Conservation (phyloP, 129 eudicot genomes). For the Helianthus tuberosus region DNA sequence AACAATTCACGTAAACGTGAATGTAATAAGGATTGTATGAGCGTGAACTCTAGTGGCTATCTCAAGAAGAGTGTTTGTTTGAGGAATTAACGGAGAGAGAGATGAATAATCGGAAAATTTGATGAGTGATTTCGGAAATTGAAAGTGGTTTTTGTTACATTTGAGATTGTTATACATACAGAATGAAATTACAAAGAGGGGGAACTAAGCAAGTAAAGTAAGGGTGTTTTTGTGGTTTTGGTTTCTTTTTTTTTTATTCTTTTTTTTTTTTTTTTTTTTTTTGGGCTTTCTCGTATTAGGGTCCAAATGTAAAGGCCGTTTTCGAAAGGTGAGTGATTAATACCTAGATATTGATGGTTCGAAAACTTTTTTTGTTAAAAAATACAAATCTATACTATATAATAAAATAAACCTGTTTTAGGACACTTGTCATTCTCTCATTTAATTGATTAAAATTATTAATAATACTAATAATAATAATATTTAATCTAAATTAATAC, state of each 20-base stretch:
- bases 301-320: slow-evolving; percentile 5
- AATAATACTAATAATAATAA: too few relatives aligned
- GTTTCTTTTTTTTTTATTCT: not conserved
- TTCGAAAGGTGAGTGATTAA: not conserved
- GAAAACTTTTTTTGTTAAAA: not conserved
- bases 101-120: slow-evolving; percentile 17
- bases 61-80: slow-evolving; percentile 10
- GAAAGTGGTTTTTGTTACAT: slow-evolving; percentile 18
- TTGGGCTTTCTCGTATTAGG: slow-evolving; percentile 23
- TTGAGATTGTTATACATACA: slow-evolving; percentile 15
- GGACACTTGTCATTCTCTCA: too few relatives aligned
- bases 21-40: slow-evolving; percentile 16
- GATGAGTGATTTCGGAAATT: slow-evolving; percentile 26
- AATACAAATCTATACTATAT: too few relatives aligned
- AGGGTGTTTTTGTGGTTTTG: slow-evolving; percentile 32
- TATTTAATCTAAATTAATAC: too few relatives aligned
- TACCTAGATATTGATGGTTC: not conserved
- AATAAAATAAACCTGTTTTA: too few relatives aligned
- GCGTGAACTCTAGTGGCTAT: slow-evolving; percentile 7
- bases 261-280: slow-evolving; percentile 2
- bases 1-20: slow-evolving; percentile 19
- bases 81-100: slow-evolving; percentile 5
- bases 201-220: not conserved
- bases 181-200: not conserved
- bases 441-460: too few relatives aligned